These are phyloP conservation scores for Nemophila menziesii DNA, from an alignment of 257 asterid species.

Conservation along the genomic window DNA sequence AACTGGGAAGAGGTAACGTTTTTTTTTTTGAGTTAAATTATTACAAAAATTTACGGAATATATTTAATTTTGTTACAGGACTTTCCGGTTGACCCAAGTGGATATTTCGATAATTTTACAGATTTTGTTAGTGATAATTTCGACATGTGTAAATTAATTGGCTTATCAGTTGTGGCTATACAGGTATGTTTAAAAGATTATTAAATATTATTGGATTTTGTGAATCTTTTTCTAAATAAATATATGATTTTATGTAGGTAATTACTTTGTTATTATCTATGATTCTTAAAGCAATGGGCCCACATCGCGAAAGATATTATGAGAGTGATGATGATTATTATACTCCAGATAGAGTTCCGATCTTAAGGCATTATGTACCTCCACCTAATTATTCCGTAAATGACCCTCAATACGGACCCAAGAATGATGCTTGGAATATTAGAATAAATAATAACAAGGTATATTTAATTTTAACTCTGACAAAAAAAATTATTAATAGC, in stretches of 20 bases:
- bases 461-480: not conserved
- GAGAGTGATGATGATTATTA: conserved; percentile 79
- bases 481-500: not conserved
- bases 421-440: conserved; percentile 51
- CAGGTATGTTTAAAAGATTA: too few species aligned
- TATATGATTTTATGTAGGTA: conserved; percentile 39
- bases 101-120: conserved; percentile 55
- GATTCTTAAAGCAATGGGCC: conserved; percentile 85
- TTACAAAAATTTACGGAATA: not conserved
- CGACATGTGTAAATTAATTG: conserved; percentile 75
- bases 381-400: conserved; percentile 42
- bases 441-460: conserved; percentile 72
- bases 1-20: conserved; percentile 74
- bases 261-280: conserved; percentile 56
- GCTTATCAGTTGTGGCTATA: conserved; percentile 51
- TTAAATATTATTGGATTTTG: not conserved
- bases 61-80: conserved; percentile 33
- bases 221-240: not conserved
- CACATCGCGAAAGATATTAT: conserved; percentile 62
- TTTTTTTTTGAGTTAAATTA: not conserved
- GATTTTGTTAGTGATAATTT: conserved; percentile 54
- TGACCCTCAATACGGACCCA: conserved; percentile 50
- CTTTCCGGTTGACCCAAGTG: conserved; percentile 74
- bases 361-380: conserved; percentile 68
- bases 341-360: conserved; percentile 69